A percentile compares a stretch with the other conserved stretches of the same genome.
Evolutionary conservation across 257 asterid genomes (phyloP).

Genomic region (Solanum verrucosum): DNA sequence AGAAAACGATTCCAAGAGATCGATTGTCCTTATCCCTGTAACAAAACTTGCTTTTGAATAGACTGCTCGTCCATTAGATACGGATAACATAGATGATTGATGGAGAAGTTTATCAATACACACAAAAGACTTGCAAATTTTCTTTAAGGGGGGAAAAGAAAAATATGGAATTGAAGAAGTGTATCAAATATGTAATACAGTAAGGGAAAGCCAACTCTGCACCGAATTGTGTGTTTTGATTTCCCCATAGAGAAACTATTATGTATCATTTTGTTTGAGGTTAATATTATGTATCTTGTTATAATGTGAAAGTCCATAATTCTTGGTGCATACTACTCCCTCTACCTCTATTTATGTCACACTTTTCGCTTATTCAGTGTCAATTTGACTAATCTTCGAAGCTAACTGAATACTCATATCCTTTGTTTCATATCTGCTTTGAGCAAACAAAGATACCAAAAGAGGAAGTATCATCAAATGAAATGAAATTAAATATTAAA

Average conservation of each 20-base stretch:
- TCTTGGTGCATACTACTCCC: not conserved
- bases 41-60: constrained; percentile 66
- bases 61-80: constrained; percentile 12
- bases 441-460: no score
- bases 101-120: not conserved
- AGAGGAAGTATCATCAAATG: not conserved
- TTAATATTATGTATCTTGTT: not conserved
- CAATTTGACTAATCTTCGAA: not conserved
- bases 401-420: not conserved
- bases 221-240: not conserved
- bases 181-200: not conserved
- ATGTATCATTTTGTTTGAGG: not conserved
- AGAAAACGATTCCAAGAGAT: constrained; percentile 63
- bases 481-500: no score
- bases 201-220: not conserved
- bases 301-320: not conserved
- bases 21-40: constrained; percentile 85
- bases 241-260: not conserved
- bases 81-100: not conserved
- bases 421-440: not conserved
- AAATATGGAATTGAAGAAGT: not conserved
- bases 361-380: not conserved
- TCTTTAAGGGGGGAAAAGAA: not conserved
- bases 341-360: not conserved
- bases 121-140: not conserved